Evolutionary conservation across 768 basidiomycete species (phyloP), one percentile per base, ranked within the genome.

Genomic region (Tephrocybe sp.): DNA sequence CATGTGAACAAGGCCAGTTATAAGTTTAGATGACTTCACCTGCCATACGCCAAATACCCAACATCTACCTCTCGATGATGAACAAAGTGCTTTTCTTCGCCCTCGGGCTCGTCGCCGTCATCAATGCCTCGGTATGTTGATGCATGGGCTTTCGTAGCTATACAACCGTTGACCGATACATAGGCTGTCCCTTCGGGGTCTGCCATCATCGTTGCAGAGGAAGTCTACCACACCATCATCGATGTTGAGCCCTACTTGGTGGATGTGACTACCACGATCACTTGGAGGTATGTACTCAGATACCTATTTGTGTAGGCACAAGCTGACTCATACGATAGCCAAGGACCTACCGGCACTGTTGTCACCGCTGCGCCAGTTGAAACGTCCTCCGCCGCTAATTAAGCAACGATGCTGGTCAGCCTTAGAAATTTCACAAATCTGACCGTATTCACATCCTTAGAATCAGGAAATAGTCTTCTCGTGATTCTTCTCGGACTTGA

Each of bases 181-280:
- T 9, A 41, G 40, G 22, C 40, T 11, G 21, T 27, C n/a, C 22
- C 38, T n/a, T 4, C 9, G 7, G 24, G 25, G 32, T 11, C 32
- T n/a, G n/a, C n/a, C n/a, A n/a, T 64, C 9, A 28, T 62, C 30
- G 59, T 58, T 4, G 64, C 56, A 4, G 47, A 53, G 26, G 41
- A 49, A 38, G 47, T 64, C n/a, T 39, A 43, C 32, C 62, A 62
- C 36, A 54, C 57, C 12, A 37, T 62, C 11, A 47, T 61, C 13
- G 44, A 49, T 26, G 28, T 59, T 30, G 53, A 60, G 9, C 64
- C 62, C 12, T 65, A 54, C 55, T 41, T 65, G 11, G 55, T 65
- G 3, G 59, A 58, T 40, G 40, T 13, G 18, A 62, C 62, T 5
- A 57, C 53, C 6, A 64, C 62, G 1, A 42, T 60, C 18, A 49